Evolutionary conservation across 352 stramenopile species (phyloP).

Genomic region (Phytophthora pini): DNA sequence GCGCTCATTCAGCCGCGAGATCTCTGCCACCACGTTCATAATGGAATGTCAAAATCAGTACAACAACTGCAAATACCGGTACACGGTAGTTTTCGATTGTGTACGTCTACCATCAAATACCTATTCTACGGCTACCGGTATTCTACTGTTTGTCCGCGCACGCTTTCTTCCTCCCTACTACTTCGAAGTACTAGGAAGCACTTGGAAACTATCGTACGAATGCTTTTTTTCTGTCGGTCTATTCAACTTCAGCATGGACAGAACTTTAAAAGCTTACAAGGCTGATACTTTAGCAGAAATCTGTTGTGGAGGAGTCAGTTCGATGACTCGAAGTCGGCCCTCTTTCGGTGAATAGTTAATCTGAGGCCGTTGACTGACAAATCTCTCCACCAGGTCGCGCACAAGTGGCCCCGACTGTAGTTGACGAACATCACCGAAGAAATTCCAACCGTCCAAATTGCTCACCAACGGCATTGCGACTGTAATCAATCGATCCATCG

Average conservation of each 20-base stretch:
- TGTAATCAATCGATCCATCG: slow-evolving; percentile 27
- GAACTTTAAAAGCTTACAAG: slow-evolving; percentile 12
- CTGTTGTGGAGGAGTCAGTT: slow-evolving; percentile 11
- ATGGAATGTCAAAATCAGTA: too few relatives aligned
- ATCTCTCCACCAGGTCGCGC: slow-evolving; percentile 40
- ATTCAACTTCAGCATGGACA: not conserved
- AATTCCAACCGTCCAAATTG: slow-evolving; percentile 41
- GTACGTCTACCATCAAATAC: too few relatives aligned
- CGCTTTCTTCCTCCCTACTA: too few relatives aligned
- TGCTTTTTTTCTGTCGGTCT: not conserved
- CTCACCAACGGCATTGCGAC: slow-evolving; percentile 39
- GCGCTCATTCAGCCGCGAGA: slow-evolving; percentile 84
- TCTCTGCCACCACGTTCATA: slow-evolving; percentile 88
- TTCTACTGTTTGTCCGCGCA: too few relatives aligned
- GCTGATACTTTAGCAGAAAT: slow-evolving; percentile 7
- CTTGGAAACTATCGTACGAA: too few relatives aligned
- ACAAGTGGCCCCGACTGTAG: slow-evolving; percentile 34
- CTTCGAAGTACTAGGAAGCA: too few relatives aligned
- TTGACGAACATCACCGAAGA: slow-evolving; percentile 33
- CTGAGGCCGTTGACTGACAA: slow-evolving; percentile 24
- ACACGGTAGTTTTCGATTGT: too few relatives aligned
- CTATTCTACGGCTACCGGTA: too few relatives aligned
- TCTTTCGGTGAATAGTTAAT: slow-evolving; percentile 36
- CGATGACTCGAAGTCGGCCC: slow-evolving; percentile 26
- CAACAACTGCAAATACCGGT: too few relatives aligned